Evolutionary conservation across 176 grass and related monocot genomes (phyloP).

Genomic region (Microstegium vimineum): DNA sequence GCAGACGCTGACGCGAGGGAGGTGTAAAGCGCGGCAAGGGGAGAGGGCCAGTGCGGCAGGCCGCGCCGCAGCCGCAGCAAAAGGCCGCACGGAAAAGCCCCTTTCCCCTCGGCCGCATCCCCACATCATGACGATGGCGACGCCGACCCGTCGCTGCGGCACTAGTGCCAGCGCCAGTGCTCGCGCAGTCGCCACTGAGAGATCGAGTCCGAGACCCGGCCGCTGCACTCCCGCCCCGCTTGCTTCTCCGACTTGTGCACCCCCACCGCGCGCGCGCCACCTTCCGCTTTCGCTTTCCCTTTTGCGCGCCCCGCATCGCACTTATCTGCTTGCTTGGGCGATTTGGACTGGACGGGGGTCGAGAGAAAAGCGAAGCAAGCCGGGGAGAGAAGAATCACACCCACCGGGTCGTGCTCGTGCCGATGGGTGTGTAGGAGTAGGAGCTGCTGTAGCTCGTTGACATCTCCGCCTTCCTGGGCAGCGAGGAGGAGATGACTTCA

Average conservation of each 20-base stretch:
- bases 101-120: slow-evolving; percentile 33
- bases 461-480: background rate
- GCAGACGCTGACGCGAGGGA: background rate
- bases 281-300: slow-evolving; percentile 33
- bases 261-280: slow-evolving; percentile 40
- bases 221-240: slow-evolving; percentile 39
- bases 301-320: slow-evolving; percentile 34
- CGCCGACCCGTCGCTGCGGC: slow-evolving; percentile 10
- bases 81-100: slow-evolving; percentile 30
- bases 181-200: slow-evolving; percentile 33
- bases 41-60: slow-evolving; percentile 1
- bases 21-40: background rate
- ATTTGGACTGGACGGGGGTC: slow-evolving; percentile 21
- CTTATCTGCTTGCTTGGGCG: slow-evolving; percentile 31
- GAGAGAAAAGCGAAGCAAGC: background rate
- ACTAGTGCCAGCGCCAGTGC: slow-evolving; percentile 2
- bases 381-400: background rate
- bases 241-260: slow-evolving; percentile 52
- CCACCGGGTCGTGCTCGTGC: background rate
- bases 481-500: slow-evolving; percentile 24
- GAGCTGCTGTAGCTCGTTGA: slow-evolving; percentile 4
- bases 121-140: slow-evolving; percentile 49
- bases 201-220: background rate
- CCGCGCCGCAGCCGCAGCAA: slow-evolving; percentile 23
- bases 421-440: background rate